phyloP scores from a whole-genome alignment of 169 alveolate genomes.

The Sarcocystis neurona region DNA sequence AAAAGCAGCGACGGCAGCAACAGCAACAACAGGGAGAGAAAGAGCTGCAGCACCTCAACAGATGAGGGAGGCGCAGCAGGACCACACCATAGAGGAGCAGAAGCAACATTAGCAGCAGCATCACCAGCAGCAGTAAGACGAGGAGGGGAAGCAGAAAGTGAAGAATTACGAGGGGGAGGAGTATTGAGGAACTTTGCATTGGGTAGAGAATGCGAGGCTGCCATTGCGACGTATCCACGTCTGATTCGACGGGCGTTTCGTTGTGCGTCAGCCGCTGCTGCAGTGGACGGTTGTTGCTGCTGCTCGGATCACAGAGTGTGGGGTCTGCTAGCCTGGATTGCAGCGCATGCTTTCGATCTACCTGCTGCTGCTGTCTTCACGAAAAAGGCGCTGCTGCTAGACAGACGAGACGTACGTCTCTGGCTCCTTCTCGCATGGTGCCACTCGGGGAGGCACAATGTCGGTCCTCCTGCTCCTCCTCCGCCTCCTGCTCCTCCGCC shows the following conservation, averaged over 20 bases:
- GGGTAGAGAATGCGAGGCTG: neutral
- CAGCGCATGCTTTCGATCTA: conserved; percentile 15
- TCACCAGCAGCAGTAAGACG: neutral
- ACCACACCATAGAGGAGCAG: neutral
- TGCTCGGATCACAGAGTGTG: conserved; percentile 8
- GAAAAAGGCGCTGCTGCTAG: neutral
- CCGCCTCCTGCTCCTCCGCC: neutral
- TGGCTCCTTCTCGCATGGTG: conserved; percentile 35
- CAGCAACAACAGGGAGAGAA: neutral
- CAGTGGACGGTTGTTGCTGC: neutral
- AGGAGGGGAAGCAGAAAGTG: neutral
- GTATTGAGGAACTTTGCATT: neutral
- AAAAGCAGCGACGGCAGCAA: neutral
- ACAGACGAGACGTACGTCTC: conserved; percentile 19
- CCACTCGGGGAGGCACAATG: conserved; percentile 35
- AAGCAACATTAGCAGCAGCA: neutral
- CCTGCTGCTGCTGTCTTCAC: conserved; percentile 11
- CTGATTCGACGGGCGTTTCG: conserved; percentile 11
- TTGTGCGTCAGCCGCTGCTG: neutral
- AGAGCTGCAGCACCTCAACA: neutral
- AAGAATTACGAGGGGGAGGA: too few species aligned
- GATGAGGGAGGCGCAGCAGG: neutral
- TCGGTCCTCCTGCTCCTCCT: neutral
- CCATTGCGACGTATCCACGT: neutral
- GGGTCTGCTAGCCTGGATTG: conserved; percentile 11